A percentile compares a stretch with the other conserved stretches of the same genome.
These are phyloP conservation scores for Jasminum sambac DNA, from an alignment of 257 asterid species.

Conservation along the genomic window DNA sequence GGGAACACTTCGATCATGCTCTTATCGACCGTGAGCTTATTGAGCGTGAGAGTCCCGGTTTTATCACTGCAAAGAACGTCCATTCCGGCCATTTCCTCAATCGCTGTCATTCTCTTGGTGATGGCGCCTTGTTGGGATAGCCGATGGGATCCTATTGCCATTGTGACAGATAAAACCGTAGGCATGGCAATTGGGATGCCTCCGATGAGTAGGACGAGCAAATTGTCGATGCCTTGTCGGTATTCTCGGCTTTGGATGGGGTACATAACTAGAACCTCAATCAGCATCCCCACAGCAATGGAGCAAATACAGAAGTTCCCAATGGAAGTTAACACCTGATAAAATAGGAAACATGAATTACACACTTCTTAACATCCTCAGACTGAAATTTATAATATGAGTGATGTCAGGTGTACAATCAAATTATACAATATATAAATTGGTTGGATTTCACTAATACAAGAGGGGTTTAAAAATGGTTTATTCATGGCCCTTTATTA, in stretches of 20 bases:
- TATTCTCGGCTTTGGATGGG: conserved; percentile 67
- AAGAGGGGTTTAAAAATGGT: too few relatives aligned
- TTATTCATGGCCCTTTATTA: too few relatives aligned
- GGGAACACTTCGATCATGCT: conserved; percentile 61
- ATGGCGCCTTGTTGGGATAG: conserved; percentile 94
- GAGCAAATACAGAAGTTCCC: conserved; percentile 95
- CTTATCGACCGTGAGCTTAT: conserved; percentile 85
- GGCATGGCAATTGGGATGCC: conserved; percentile 99
- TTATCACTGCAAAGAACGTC: conserved; percentile 95
- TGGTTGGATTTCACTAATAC: too few relatives aligned
- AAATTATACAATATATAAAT: too few relatives aligned
- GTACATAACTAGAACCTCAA: conserved; percentile 79
- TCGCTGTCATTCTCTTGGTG: conserved; percentile 98
- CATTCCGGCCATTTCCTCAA: conserved; percentile 97
- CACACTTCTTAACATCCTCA: neutral
- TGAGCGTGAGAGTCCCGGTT: conserved; percentile 89
- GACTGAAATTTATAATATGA: neutral
- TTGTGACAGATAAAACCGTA: conserved; percentile 83
- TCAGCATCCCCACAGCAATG: conserved; percentile 71
- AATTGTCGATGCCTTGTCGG: conserved; percentile 86
- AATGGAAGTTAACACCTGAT: conserved; percentile 75
- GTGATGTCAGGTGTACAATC: too few relatives aligned
- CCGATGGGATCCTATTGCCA: conserved; percentile 96
- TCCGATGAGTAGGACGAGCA: conserved; percentile 81
- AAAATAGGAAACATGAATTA: neutral